These are phyloP conservation scores for Tanozyma kutaoensis DNA, from an alignment of 805 yeast genomes.

Conservation along the genomic window DNA sequence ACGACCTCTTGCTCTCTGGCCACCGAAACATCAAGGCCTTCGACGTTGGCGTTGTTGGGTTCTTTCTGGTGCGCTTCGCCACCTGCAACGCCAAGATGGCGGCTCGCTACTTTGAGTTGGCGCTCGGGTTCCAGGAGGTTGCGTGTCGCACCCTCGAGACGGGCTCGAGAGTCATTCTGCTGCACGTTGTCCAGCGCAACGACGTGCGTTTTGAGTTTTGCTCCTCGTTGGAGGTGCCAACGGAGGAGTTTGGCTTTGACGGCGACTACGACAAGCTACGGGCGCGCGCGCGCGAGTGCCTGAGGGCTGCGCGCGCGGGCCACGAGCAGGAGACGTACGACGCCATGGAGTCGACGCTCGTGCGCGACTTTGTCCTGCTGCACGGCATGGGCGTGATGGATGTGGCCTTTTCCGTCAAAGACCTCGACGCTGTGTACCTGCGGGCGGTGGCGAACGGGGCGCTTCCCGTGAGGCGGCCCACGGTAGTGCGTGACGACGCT, in stretches of 20 bases:
- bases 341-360: conserved; percentile 2
- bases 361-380: conserved; percentile 12
- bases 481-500: conserved; percentile 21
- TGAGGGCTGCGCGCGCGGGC: no score
- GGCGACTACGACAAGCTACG: conserved; percentile 23
- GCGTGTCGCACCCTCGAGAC: conserved; percentile 63
- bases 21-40: no score
- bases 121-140: conserved; percentile 50
- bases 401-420: conserved; percentile 49
- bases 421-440: conserved; percentile 30
- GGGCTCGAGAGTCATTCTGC: conserved; percentile 38
- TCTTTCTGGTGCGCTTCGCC: conserved; percentile 57
- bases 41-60: conserved; percentile 33
- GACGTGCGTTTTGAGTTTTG: conserved; percentile 35
- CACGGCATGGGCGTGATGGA: conserved; percentile 84
- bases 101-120: conserved; percentile 38
- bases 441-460: conserved; percentile 46
- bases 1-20: no score
- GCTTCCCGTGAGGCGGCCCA: conserved; percentile 13
- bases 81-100: conserved; percentile 61
- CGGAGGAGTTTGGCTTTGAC: conserved; percentile 19
- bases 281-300: no score
- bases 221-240: conserved; percentile 19
- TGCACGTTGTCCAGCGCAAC: conserved; percentile 52
- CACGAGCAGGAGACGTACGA: background rate